Base-by-base conservation (phyloP, 164 flowering plant species). In the Saururus chinensis region DNA sequence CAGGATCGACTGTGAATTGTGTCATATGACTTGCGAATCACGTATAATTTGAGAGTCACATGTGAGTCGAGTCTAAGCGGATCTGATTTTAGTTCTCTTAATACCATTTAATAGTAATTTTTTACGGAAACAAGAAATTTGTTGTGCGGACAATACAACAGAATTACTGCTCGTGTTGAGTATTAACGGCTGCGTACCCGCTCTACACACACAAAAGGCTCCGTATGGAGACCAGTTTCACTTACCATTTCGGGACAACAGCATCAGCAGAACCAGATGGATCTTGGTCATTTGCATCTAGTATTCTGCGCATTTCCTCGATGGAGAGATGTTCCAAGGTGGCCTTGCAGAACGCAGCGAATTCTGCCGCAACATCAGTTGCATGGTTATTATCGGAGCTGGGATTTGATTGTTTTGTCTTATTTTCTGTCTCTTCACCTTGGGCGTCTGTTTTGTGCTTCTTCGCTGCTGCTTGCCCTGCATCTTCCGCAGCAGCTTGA, bases 231-330 rank as follows among this genome's bases (percentile, higher is more conserved):
- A n/a, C n/a, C n/a, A n/a, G n/a, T n/a, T n/a, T n/a, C 1, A 25
- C 35, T 56, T 65, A 65, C 63, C 71, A 64, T 55, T 60, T 51
- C n/a, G 68, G 59, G 17, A 67, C 62, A 6, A 71, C 53, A 3
- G 68, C 59, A 40, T 60, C 70, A 56, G 63, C 65, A 20, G 64
- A 54, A 40, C 58, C 85, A n/a, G 84, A 62, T 41, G 76, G 41
- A 14, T 79, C 78, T 63, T 72, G 82, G 60, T 57, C 88, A 55
- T 84, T 90, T 6, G 78, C 74, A 62, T 82, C 73, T n/a, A 87
- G 72, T 40, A 84, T 71, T 42, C 75, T 75, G 54, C 69, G 71
- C 88, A 86, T 83, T 66, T 90, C 88, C 4, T 79, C 64, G 19
- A 77, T 57, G 4, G 85, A 75, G 23, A 88, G 80, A 56, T 78